phyloP scores from a whole-genome alignment of 2,329 filamentous ascomycete species.

The Aspergillus fijiensis region DNA sequence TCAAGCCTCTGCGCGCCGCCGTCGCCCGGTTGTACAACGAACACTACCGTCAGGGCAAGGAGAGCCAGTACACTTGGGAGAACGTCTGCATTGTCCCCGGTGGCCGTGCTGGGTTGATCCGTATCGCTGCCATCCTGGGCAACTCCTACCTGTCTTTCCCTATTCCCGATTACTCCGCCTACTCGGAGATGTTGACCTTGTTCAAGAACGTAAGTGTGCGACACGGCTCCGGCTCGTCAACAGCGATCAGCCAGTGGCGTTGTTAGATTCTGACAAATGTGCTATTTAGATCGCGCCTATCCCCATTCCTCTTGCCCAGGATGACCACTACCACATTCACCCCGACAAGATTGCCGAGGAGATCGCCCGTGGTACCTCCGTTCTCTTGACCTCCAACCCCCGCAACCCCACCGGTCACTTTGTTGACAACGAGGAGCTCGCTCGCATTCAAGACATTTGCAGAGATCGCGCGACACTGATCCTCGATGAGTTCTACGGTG shows the following conservation, averaged over 20 bases:
- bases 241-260: neutral
- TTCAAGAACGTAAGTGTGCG: constrained; percentile 69
- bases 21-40: constrained; percentile 92
- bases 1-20: constrained; percentile 83
- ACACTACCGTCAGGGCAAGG: constrained; percentile 83
- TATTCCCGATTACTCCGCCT: constrained; percentile 92
- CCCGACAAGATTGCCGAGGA: constrained; percentile 90
- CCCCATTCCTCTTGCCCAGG: constrained; percentile 77
- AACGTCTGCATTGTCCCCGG: constrained; percentile 96
- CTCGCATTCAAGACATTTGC: constrained; percentile 90
- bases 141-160: constrained; percentile 94
- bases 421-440: constrained; percentile 78
- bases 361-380: constrained; percentile 79
- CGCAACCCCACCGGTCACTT: constrained; percentile 92
- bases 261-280: neutral
- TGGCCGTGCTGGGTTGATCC: constrained; percentile 86
- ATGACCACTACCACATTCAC: constrained; percentile 90
- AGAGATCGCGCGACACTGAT: constrained; percentile 87
- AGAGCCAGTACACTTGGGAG: constrained; percentile 92
- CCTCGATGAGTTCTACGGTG: constrained; percentile 94
- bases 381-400: constrained; percentile 92
- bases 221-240: neutral
- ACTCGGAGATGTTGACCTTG: constrained; percentile 94
- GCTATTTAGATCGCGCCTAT: constrained; percentile 71
- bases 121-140: constrained; percentile 89